These are phyloP conservation scores for Xanthoconium separans DNA, from an alignment of 1,284 basidiomycete species.

Conservation along the genomic window DNA sequence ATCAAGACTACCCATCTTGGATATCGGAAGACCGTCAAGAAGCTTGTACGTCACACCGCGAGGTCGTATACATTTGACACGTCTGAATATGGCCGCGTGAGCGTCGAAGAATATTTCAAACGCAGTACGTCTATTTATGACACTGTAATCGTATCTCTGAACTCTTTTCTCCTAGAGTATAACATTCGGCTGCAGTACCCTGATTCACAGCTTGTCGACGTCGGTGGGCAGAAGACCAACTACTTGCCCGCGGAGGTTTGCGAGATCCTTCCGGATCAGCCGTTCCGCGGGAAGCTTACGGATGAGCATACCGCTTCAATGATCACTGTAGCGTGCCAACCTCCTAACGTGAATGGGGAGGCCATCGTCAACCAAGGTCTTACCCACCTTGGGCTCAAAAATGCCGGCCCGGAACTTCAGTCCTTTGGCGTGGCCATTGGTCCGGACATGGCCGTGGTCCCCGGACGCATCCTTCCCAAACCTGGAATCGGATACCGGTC, in stretches of 20 bases:
- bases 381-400: constrained; percentile 57
- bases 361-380: constrained; percentile 63
- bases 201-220: constrained; percentile 64
- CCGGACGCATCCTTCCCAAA: constrained; percentile 64
- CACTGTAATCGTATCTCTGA: neutral
- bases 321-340: constrained; percentile 69
- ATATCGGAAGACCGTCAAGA: constrained; percentile 67
- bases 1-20: constrained; percentile 63
- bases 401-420: constrained; percentile 43
- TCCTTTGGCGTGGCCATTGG: constrained; percentile 66
- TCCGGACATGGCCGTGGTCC: constrained; percentile 71
- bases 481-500: constrained; percentile 59
- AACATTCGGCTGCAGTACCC: constrained; percentile 51
- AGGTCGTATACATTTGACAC: constrained; percentile 56
- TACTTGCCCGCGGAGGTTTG: constrained; percentile 71
- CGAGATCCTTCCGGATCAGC: constrained; percentile 70
- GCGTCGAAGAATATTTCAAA: constrained; percentile 67
- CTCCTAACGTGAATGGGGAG: constrained; percentile 67
- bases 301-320: constrained; percentile 73
- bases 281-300: constrained; percentile 67
- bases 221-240: constrained; percentile 60
- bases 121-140: constrained; percentile 46
- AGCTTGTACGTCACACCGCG: constrained; percentile 47
- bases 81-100: constrained; percentile 50
- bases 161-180: constrained; percentile 50